Base-by-base conservation (phyloP, 2,329 filamentous ascomycete genomes). In the Rhynchosporium agropyri region DNA sequence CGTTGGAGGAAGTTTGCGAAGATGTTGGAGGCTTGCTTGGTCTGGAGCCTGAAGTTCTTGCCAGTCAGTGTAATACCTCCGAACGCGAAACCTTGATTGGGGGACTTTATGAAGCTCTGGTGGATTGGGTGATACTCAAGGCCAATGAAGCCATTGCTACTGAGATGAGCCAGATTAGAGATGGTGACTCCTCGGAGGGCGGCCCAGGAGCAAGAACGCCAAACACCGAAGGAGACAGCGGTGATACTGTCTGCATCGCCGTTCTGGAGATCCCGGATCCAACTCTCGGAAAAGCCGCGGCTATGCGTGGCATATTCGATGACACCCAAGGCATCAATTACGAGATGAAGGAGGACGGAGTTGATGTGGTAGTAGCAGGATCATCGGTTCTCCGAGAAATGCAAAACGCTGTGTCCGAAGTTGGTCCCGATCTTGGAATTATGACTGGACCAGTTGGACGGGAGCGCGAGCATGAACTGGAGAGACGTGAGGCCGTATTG, bases 271-370 rank as follows among this genome's bases (percentile, higher is more conserved):
- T 98, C 8, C 92, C 95, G 0, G 85, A 88, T 66, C 87, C 91
- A 36, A 82, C 84, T 1, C 81, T 99, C 0, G 92, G 90, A 63
- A 97, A 95, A 76, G 95, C 94, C 0, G 78, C 96, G n/a, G 87
- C 91, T 12, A 86, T 99, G 79, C 90, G 92, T 45, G 91, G 91
- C 13, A 86, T 98, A 42, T 99, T 99, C 71, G 94, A 99, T 69
- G 95, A 98, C 71, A 85, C 82, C n/a, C 81, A 89, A 26, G 95
- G 95, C 58, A 97, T 99, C 78, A 98, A 98, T 70, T 84, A 89
- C 0, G 95, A 99, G 79, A 98, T 99, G 93, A 96, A 94, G 72
- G 89, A 94, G 66, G 95, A 99, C 69, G 95, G 95, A 9, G 84
- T 99, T 0, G 84, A 90, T n/a, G 83, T 96, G 2, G 78, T 83